These are phyloP conservation scores for Candida caryicola DNA, from an alignment of 805 yeast genomes.

Conservation along the genomic window DNA sequence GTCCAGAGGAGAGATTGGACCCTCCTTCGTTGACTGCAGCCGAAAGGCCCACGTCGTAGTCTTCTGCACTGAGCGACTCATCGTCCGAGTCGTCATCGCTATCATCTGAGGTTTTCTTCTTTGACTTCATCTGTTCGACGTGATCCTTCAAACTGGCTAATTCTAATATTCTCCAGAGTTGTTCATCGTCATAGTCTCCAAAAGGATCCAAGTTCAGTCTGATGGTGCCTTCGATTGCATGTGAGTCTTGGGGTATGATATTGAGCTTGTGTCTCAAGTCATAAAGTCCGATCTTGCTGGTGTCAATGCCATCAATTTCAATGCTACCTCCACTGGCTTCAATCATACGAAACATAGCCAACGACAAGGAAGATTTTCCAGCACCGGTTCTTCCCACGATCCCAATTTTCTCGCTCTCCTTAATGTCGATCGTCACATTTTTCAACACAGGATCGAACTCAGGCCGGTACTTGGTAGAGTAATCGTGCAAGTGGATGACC, in stretches of 20 bases:
- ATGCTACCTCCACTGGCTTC: constrained; percentile 26
- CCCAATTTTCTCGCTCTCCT: constrained; percentile 25
- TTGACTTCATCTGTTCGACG: constrained; percentile 21
- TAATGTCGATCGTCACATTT: constrained; percentile 20
- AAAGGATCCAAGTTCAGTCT: constrained; percentile 29
- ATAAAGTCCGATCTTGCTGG: constrained; percentile 22
- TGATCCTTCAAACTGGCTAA: constrained; percentile 26
- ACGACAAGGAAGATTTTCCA: constrained; percentile 27
- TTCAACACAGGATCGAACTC: constrained; percentile 25
- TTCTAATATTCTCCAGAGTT: constrained; percentile 26
- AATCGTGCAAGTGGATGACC: constrained; percentile 20
- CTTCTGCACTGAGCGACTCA: not conserved
- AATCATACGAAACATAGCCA: constrained; percentile 27
- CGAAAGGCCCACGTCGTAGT: constrained; percentile 13
- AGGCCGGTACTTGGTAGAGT: constrained; percentile 24
- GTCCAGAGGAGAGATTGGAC: constrained; percentile 25
- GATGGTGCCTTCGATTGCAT: constrained; percentile 24
- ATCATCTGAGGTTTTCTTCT: constrained; percentile 4
- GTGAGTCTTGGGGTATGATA: constrained; percentile 30
- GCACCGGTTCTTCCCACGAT: constrained; percentile 33
- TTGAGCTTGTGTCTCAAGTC: constrained; percentile 27
- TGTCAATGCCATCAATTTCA: constrained; percentile 22
- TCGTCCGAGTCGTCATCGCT: not conserved
- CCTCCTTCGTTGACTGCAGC: constrained; percentile 23
- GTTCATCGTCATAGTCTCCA: constrained; percentile 18